Evolutionary conservation across 2,329 filamentous ascomycete species (phyloP).

Genomic region (Phialemoniopsis sp.): DNA sequence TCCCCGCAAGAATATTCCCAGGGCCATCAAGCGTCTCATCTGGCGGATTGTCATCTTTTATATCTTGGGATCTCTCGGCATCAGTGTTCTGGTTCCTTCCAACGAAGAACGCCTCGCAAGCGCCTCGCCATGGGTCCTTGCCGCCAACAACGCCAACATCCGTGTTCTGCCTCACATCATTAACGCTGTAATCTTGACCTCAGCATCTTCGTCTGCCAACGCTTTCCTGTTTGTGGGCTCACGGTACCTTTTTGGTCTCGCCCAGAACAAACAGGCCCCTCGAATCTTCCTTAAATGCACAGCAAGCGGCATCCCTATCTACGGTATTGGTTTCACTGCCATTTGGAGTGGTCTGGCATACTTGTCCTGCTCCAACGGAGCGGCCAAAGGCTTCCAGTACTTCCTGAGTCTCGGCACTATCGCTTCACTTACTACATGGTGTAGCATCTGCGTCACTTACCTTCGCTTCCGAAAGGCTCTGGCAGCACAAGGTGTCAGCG

Average conservation of each 20-base stretch:
- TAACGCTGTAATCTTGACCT: constrained; percentile 57
- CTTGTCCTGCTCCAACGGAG: constrained; percentile 61
- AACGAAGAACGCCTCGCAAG: constrained; percentile 54
- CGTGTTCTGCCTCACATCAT: constrained; percentile 57
- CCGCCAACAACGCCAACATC: constrained; percentile 64
- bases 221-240: constrained; percentile 65
- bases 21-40: constrained; percentile 58
- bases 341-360: constrained; percentile 63
- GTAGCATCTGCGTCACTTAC: constrained; percentile 52
- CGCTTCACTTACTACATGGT: constrained; percentile 55
- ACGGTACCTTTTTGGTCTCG: constrained; percentile 66
- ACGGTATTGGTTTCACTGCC: constrained; percentile 48
- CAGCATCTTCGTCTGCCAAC: constrained; percentile 58
- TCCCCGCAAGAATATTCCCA: constrained; percentile 60
- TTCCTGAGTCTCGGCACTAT: constrained; percentile 62
- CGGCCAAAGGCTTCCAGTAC: constrained; percentile 64
- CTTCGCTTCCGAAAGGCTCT: constrained; percentile 57
- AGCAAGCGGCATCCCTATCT: constrained; percentile 56
- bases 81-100: constrained; percentile 62
- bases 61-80: constrained; percentile 55
- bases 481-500: constrained; percentile 36
- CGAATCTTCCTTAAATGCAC: constrained; percentile 55
- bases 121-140: constrained; percentile 61
- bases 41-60: constrained; percentile 62
- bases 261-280: constrained; percentile 63